Base-by-base conservation (phyloP, 805 yeast genomes). In the Wickerhamiella allomyrinae region DNA sequence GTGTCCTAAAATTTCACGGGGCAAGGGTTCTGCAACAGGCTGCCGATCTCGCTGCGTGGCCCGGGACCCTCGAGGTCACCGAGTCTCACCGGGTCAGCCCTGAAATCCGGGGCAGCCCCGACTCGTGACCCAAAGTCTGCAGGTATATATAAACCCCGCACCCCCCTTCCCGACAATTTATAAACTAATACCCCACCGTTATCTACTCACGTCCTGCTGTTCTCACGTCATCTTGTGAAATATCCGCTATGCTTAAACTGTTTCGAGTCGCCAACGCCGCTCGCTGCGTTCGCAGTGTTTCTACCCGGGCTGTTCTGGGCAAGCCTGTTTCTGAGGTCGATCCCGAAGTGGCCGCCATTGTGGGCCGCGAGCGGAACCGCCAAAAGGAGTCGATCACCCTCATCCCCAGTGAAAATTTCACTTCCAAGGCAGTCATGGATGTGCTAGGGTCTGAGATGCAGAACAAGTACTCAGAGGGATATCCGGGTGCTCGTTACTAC, bases 381-480 rank as follows among this genome's bases (percentile, higher is more conserved):
- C 98, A 91, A 71, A 79, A 76, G 63, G 86, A 83, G 65, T 87
- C 96, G 35, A 80, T 91, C 55, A 89, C 84, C 37, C 74, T 91
- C 62, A 91, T 91, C 63, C 95, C 98, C 24, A 83, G 95, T 42
- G 98, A 91, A 70, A 91, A 91, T 67, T 87, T 89, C 71, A 91
- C 98, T 44, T 82, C 96, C 42, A 81, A 81, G 53, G 82, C 97
- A 34, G 98, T 91, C 37, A 82, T 89, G 69, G 97, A 91, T 58
- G 84, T 94, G 25, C 77, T 89, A 57, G 98, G 98, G 53, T 80
- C 97, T 40, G 95, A 93, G 62, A 85, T 91, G 95, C 83, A 83
- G 63, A 91, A 91, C 77, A 91, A 91, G 71, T 91, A 91, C 70
- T 86, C 96, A 31, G 98, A 91, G 69, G 98, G 98, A 49, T 89